Evolutionary conservation across 2,329 filamentous ascomycete species (phyloP).

Genomic region (Davidsoniella eucalypti): DNA sequence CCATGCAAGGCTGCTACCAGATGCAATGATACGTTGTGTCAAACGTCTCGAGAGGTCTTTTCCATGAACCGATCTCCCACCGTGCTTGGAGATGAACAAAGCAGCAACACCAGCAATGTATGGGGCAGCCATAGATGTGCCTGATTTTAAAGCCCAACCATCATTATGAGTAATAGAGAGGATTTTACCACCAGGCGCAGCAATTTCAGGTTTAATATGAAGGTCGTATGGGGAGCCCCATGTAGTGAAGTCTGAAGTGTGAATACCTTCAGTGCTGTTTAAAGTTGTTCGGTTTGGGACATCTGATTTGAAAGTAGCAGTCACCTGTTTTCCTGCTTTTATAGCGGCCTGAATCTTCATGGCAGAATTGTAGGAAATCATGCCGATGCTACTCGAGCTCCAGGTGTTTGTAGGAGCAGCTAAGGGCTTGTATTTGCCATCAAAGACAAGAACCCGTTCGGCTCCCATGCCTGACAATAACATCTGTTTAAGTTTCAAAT

Average conservation of each 20-base stretch:
- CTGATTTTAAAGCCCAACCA: no score
- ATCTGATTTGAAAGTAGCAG: conserved; percentile 12
- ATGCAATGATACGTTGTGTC: no score
- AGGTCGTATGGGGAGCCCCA: no score
- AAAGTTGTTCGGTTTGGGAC: conserved; percentile 13
- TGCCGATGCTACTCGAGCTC: conserved; percentile 40
- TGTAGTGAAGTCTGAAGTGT: not conserved
- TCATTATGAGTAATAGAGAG: no score
- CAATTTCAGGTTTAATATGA: no score
- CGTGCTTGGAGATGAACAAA: no score
- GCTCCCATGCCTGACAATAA: conserved; percentile 17
- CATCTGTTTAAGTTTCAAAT: conserved; percentile 16
- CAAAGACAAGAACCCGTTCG: conserved; percentile 15
- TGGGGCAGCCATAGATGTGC: no score
- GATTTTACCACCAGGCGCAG: no score
- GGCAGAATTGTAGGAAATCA: conserved; percentile 34
- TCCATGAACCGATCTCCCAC: no score
- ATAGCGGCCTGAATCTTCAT: conserved; percentile 27
- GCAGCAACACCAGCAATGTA: no score
- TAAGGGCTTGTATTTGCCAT: conserved; percentile 10
- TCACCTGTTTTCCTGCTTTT: conserved; percentile 24
- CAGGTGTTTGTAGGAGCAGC: conserved; percentile 30
- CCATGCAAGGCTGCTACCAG: no score
- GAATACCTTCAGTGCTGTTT: conserved; percentile 1
- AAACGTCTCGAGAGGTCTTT: no score